A percentile compares a stretch with the other conserved stretches of the same genome.
phyloP scores from a whole-genome alignment of 352 stramenopile species.

The Phytophthora sp. region DNA sequence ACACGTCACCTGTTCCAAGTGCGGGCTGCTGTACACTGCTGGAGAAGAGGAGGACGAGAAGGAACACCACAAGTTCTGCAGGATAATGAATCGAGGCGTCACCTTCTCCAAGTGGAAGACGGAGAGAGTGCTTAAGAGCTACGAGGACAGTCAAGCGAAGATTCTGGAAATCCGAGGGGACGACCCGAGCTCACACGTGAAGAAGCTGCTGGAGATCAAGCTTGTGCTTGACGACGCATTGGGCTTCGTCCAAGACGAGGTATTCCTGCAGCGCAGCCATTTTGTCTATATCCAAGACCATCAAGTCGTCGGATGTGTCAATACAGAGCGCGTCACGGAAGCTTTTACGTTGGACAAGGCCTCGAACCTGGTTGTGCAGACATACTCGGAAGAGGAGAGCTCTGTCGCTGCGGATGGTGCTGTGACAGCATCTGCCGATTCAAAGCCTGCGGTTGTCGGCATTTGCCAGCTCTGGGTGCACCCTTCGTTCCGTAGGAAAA shows the following conservation, averaged over 20 bases:
- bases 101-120: constrained; percentile 71
- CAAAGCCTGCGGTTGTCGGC: constrained; percentile 51
- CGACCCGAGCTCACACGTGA: constrained; percentile 61
- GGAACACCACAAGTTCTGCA: constrained; percentile 73
- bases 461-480: constrained; percentile 83
- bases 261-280: constrained; percentile 58
- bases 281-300: constrained; percentile 70
- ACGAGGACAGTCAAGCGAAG: constrained; percentile 47
- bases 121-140: constrained; percentile 55
- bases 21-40: constrained; percentile 73
- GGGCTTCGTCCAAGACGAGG: constrained; percentile 55
- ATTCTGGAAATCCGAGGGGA: constrained; percentile 70
- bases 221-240: constrained; percentile 72
- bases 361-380: constrained; percentile 13
- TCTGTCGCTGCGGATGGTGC: constrained; percentile 13
- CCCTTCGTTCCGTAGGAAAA: constrained; percentile 48
- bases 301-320: constrained; percentile 70
- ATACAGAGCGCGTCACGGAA: constrained; percentile 54
- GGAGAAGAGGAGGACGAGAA: constrained; percentile 79
- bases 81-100: constrained; percentile 46
- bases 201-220: constrained; percentile 82
- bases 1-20: constrained; percentile 61
- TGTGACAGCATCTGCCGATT: constrained; percentile 22
- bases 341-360: constrained; percentile 46
- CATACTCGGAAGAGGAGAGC: not conserved